Conservation (phyloP, 192 early-diverging fungal genomes). For the Funneliformis geosporum region DNA sequence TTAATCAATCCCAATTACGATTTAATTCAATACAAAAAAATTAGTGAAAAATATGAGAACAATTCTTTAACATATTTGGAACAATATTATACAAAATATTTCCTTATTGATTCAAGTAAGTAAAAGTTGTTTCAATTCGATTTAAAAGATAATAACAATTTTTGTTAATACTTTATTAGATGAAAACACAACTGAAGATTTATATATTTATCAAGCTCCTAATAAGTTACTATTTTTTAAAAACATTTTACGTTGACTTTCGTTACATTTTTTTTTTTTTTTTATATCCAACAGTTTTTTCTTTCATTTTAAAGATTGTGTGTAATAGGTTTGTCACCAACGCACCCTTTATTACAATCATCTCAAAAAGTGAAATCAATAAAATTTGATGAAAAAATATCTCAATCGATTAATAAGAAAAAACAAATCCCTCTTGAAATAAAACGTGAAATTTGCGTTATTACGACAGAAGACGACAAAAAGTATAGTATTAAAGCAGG, state of each 20-base stretch:
- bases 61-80: conserved; percentile 24
- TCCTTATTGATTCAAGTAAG: conserved; percentile 9
- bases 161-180: conserved; percentile 1
- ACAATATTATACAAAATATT: conserved; percentile 33
- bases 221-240: neutral
- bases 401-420: conserved; percentile 1
- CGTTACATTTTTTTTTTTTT: neutral
- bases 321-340: conserved; percentile 28
- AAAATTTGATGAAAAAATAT: neutral
- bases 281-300: neutral
- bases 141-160: neutral
- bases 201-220: conserved; percentile 32
- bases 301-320: conserved; percentile 17
- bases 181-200: conserved; percentile 26
- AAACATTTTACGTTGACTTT: neutral
- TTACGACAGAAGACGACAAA: neutral
- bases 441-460: conserved; percentile 8
- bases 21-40: conserved; percentile 6
- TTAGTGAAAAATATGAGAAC: conserved; percentile 7
- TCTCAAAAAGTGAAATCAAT: neutral
- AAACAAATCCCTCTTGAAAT: neutral
- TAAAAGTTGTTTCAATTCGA: neutral
- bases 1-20: neutral
- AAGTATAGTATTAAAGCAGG: conserved; percentile 8
- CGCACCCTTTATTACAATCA: conserved; percentile 23